Conservation (phyloP, 1,284 basidiomycete species). For the Rhizopogon hawkerae region DNA sequence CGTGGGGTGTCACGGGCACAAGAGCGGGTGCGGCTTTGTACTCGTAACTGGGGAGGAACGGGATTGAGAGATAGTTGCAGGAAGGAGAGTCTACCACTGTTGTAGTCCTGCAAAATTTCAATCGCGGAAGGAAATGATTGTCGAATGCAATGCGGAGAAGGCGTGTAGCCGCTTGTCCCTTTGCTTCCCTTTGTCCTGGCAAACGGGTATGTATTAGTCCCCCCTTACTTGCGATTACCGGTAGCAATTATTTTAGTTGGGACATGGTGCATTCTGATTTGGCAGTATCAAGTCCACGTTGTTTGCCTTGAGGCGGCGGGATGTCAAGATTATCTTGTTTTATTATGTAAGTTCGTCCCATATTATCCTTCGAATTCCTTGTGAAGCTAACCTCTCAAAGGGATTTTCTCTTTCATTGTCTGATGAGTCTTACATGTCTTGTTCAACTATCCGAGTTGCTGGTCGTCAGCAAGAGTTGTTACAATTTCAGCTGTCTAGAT, state of each 20-base stretch:
- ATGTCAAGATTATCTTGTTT: conserved; percentile 20
- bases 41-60: conserved; percentile 17
- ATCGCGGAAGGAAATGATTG: conserved; percentile 29
- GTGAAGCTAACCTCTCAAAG: neutral
- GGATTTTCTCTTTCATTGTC: neutral
- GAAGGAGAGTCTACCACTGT: conserved; percentile 19
- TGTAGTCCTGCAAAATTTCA: conserved; percentile 37
- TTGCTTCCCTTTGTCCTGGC: conserved; percentile 16
- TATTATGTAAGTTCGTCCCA: conserved; percentile 26
- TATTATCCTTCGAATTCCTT: neutral
- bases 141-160: conserved; percentile 34
- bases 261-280: conserved; percentile 20
- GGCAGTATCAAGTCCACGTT: conserved; percentile 42
- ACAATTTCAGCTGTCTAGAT: neutral
- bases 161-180: conserved; percentile 41
- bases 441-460: neutral
- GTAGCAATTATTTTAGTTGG: conserved; percentile 19
- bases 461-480: neutral
- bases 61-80: conserved; percentile 15
- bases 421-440: too few species aligned
- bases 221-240: conserved; percentile 23
- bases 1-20: conserved; percentile 16
- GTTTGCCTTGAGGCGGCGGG: conserved; percentile 57
- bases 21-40: conserved; percentile 20
- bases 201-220: conserved; percentile 29